These are phyloP conservation scores for Paraphoma sp. DNA, from an alignment of 2,329 filamentous ascomycete species.

Conservation along the genomic window DNA sequence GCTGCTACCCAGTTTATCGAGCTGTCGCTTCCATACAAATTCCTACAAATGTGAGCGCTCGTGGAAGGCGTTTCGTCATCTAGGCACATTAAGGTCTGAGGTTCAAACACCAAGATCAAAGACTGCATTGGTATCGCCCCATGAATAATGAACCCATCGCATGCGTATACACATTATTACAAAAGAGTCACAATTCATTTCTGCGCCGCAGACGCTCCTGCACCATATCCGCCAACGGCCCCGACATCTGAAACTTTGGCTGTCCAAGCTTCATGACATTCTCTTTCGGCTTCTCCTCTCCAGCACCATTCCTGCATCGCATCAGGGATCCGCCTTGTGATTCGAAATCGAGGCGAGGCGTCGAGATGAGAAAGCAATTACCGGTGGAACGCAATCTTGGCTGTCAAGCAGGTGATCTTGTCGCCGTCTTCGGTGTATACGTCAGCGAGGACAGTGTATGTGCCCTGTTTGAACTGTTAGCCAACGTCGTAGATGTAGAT, in stretches of 20 bases:
- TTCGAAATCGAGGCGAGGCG: constrained; percentile 2
- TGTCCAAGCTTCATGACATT: constrained; percentile 35
- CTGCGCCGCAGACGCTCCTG: constrained; percentile 34
- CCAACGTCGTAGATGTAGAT: neutral
- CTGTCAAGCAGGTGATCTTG: constrained; percentile 86
- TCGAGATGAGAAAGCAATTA: constrained; percentile 31
- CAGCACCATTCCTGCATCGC: constrained; percentile 17
- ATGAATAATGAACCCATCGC: neutral
- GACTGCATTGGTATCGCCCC: constrained; percentile 26
- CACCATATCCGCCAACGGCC: constrained; percentile 44
- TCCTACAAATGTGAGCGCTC: neutral
- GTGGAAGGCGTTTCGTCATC: too few relatives aligned
- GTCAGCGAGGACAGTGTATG: constrained; percentile 87
- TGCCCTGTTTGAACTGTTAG: constrained; percentile 66
- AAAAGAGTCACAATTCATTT: constrained; percentile 37
- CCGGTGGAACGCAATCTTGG: constrained; percentile 68
- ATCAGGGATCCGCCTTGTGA: neutral
- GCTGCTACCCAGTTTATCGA: too few relatives aligned
- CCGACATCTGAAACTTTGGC: constrained; percentile 41
- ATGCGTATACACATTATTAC: constrained; percentile 5
- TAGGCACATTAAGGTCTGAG: neutral
- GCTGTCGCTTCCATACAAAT: too few relatives aligned
- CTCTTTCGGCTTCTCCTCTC: constrained; percentile 17
- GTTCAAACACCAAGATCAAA: constrained; percentile 11
- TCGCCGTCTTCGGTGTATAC: constrained; percentile 76